These are phyloP conservation scores for Blastocystis sp. DNA, from an alignment of 352 stramenopile genomes.

Conservation along the genomic window DNA sequence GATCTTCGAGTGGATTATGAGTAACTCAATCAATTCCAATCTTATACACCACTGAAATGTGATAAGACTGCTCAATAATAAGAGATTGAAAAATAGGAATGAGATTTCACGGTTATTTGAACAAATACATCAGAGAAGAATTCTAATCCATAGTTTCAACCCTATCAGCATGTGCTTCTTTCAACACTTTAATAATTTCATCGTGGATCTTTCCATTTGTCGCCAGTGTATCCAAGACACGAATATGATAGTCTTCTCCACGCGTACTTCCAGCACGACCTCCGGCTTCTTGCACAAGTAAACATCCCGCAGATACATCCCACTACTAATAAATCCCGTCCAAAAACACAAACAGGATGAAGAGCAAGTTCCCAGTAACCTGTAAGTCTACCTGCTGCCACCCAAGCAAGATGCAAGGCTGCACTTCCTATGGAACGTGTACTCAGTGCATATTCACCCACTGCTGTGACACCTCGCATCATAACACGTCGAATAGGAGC, in stretches of 20 bases:
- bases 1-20: no score
- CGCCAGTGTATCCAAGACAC: constrained; percentile 79
- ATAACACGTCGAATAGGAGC: constrained; percentile 17
- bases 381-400: constrained; percentile 82
- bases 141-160: constrained; percentile 22
- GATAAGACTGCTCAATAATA: background rate
- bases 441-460: constrained; percentile 71
- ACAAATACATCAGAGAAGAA: background rate
- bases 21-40: background rate
- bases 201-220: constrained; percentile 80
- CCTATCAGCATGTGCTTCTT: constrained; percentile 28
- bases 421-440: constrained; percentile 82
- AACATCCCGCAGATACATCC: constrained; percentile 86
- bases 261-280: constrained; percentile 82
- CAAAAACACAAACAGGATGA: constrained; percentile 15
- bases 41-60: background rate
- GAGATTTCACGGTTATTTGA: background rate
- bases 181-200: constrained; percentile 67
- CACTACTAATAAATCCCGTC: constrained; percentile 72
- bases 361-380: constrained; percentile 90
- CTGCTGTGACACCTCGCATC: constrained; percentile 63
- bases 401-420: constrained; percentile 89
- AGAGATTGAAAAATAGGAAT: background rate
- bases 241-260: constrained; percentile 78
- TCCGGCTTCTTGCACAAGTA: constrained; percentile 87